Evolutionary conservation across 2,329 filamentous ascomycete genomes (phyloP), one percentile per base, ranked within the genome.

Genomic region (Ambrosiella beaveri): DNA sequence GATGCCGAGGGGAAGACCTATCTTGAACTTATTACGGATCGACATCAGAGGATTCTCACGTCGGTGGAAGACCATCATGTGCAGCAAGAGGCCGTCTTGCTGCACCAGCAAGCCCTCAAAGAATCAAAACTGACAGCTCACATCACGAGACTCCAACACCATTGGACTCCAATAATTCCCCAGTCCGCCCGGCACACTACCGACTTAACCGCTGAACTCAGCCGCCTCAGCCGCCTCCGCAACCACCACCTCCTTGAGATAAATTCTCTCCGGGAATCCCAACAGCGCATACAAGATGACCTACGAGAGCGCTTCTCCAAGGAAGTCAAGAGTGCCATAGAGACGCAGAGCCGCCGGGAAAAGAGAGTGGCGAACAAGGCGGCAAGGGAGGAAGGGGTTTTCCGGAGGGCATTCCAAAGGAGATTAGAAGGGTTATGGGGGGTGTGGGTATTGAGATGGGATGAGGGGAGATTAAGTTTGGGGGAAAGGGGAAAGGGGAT

Each of bases 381-480:
- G 37, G 49, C 56, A 2, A 44, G 59, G 3, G 59, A 61, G 51
- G 59, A 61, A 56, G 47, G n/a, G 8, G 56, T 58, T 13, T 61
- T 61, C 37, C 40, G 52, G 13, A 56, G 45, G 5, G 38, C 59
- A 7, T 61, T 61, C 27, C 52, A 51, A 35, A 50, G 56, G 7
- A 51, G 59, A 1, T 39, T 61, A 2, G 51, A 58, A 35, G 37
- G 41, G 8, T 19, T 61, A n/a, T 61, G 59, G 59, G 44, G 56
- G n/a, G 40, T 61, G 7, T 61, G 59, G 59, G 56, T 44, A 4
- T 27, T 61, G 37, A 51, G 59, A 11, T 61, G 59, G 59, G 59
- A 61, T 37, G 59, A 61, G 36, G 35, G 40, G n/a, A 45, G 56
- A 27, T 27, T 27, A 4, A 27, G 27, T 2, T 47, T 58, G 35